A percentile compares a stretch with the other conserved stretches of the same genome.
These are phyloP conservation scores for Bromus sterilis DNA, from an alignment of 176 grass and related monocot genomes.

Conservation along the genomic window DNA sequence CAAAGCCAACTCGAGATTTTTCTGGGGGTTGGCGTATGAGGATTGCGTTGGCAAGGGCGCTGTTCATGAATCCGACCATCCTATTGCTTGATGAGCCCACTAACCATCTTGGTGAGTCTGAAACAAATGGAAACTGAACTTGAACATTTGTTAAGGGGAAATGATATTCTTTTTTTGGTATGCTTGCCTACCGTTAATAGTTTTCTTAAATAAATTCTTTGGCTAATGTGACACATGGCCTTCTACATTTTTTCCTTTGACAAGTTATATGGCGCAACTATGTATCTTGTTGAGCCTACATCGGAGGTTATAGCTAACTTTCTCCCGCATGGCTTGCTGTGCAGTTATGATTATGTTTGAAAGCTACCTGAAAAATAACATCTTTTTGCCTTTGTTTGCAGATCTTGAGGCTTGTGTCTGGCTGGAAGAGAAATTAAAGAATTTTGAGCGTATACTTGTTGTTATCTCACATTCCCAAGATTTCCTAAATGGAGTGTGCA, in stretches of 20 bases:
- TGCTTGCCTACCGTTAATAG: neutral
- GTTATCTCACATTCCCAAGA: constrained; percentile 89
- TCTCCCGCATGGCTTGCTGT: neutral
- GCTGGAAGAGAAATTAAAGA: constrained; percentile 82
- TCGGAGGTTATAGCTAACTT: neutral
- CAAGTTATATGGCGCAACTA: neutral
- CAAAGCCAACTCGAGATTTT: constrained; percentile 78
- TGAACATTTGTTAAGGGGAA: neutral
- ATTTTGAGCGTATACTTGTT: constrained; percentile 83
- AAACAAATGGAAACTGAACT: neutral
- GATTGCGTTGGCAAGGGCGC: constrained; percentile 87
- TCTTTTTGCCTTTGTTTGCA: constrained; percentile 23
- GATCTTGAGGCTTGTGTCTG: constrained; percentile 97
- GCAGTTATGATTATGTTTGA: neutral
- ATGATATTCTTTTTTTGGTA: neutral
- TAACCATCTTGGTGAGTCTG: constrained; percentile 84
- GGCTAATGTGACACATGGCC: neutral
- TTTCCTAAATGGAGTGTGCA: constrained; percentile 90
- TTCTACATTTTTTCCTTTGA: neutral
- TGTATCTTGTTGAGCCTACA: neutral
- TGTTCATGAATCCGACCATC: constrained; percentile 99
- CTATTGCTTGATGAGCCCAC: constrained; percentile 97
- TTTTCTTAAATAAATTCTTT: neutral
- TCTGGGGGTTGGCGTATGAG: constrained; percentile 99
- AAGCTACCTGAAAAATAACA: neutral